These are phyloP conservation scores for Russula abietina DNA, from an alignment of 768 basidiomycete species.

Conservation along the genomic window DNA sequence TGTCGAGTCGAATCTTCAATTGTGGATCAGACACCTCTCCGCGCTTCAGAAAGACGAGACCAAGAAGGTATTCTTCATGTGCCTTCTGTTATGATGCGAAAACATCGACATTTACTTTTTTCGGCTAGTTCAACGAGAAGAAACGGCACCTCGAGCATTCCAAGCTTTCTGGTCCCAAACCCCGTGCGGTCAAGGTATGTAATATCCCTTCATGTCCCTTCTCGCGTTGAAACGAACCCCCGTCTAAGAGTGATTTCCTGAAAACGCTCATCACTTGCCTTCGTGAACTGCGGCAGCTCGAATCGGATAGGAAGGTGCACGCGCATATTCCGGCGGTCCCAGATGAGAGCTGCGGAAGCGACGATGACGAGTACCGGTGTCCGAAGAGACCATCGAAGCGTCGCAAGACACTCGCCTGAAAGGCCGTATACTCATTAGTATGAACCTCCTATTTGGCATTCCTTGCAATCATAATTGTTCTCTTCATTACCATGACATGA, in stretches of 20 bases:
- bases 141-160: slow-evolving; percentile 51
- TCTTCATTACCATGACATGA: not conserved
- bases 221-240: not conserved
- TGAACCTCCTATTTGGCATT: not conserved
- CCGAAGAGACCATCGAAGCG: slow-evolving; percentile 29
- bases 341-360: slow-evolving; percentile 44
- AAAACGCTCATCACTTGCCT: slow-evolving; percentile 54
- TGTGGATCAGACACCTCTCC: slow-evolving; percentile 64
- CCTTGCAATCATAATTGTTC: slow-evolving; percentile 2
- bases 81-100: slow-evolving; percentile 9
- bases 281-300: slow-evolving; percentile 54
- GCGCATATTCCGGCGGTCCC: slow-evolving; percentile 37
- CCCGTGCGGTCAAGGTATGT: slow-evolving; percentile 55
- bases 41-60: slow-evolving; percentile 59
- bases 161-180: slow-evolving; percentile 39
- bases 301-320: slow-evolving; percentile 45
- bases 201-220: not conserved
- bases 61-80: slow-evolving; percentile 46
- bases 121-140: slow-evolving; percentile 51
- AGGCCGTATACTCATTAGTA: not conserved
- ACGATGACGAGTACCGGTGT: slow-evolving; percentile 49
- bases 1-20: slow-evolving; percentile 45
- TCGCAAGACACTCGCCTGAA: slow-evolving; percentile 14
- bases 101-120: not conserved
- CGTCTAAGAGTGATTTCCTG: slow-evolving; percentile 58